A percentile compares a stretch with the other conserved stretches of the same genome.
Evolutionary conservation across 768 basidiomycete species (phyloP).

Genomic region (Suillus alpinus): DNA sequence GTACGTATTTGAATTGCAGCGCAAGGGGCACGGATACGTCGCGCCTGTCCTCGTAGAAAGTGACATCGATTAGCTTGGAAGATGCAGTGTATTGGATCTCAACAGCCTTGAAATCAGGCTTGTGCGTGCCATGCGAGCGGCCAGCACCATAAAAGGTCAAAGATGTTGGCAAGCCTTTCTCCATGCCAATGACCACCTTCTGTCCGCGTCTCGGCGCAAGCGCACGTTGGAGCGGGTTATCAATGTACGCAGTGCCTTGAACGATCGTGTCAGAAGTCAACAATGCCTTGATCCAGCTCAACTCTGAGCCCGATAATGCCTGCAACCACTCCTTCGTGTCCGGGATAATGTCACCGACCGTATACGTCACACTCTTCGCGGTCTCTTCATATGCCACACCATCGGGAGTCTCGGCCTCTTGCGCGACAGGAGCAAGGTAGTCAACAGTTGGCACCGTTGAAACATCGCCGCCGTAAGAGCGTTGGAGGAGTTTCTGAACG

Average conservation of each 20-base stretch:
- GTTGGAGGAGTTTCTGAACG: slow-evolving; percentile 72
- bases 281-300: slow-evolving; percentile 86
- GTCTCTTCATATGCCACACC: slow-evolving; percentile 42
- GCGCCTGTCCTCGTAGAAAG: slow-evolving; percentile 80
- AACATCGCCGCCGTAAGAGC: slow-evolving; percentile 74
- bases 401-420: slow-evolving; percentile 33
- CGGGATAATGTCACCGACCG: slow-evolving; percentile 55
- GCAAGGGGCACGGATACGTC: slow-evolving; percentile 74
- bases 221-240: slow-evolving; percentile 86
- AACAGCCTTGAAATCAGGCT: slow-evolving; percentile 76
- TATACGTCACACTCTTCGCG: slow-evolving; percentile 45
- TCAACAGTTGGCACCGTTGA: slow-evolving; percentile 76
- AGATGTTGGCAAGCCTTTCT: slow-evolving; percentile 48
- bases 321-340: slow-evolving; percentile 76
- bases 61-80: slow-evolving; percentile 61
- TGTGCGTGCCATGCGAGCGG: slow-evolving; percentile 76
- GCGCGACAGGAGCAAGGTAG: slow-evolving; percentile 68
- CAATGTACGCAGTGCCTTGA: slow-evolving; percentile 80
- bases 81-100: slow-evolving; percentile 60
- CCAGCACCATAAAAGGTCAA: slow-evolving; percentile 74
- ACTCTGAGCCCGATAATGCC: slow-evolving; percentile 72
- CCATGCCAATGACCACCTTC: slow-evolving; percentile 61
- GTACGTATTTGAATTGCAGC: slow-evolving; percentile 84
- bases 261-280: slow-evolving; percentile 79
- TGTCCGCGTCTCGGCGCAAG: slow-evolving; percentile 82